Evolutionary conservation across 768 basidiomycete genomes (phyloP), one percentile per base, ranked within the genome.

Genomic region (Leucocoprinus birnbaumii): DNA sequence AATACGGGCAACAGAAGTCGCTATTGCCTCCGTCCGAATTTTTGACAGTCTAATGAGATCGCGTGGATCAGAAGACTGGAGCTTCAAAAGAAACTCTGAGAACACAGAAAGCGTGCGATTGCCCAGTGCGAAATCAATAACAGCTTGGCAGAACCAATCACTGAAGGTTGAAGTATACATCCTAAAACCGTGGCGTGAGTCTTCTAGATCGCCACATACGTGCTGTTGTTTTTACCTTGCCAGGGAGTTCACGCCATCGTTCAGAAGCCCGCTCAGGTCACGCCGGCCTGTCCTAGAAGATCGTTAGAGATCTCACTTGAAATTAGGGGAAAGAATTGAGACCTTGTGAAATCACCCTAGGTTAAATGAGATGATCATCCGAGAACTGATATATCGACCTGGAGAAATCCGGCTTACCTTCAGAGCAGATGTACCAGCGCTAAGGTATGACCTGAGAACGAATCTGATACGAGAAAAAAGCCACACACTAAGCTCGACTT

Each of bases 61-160:
- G 37, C 89, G 79, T 0, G 95, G 94, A 68, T 99, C 97, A n/a
- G 90, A 87, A 10, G 91, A 90, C 63, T 89, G 86, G 45, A 99
- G 75, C 61, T 86, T 94, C 55, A 89, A 78, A 51, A 97, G 73
- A 66, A 98, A 98, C 69, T 98, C 96, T 7, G 92, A 88, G 70
- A 99, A 98, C 3, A 98, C 93, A 40, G 86, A 79, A 8, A 86
- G 66, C 1, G 88, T 91, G 51, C 95, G 87, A 68, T 94, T 85
- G 24, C 94, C 95, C 48, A 95, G 84, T 77, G 89, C 84, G 63
- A 85, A 95, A 68, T 94, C 91, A 61, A 98, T 94, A 43, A 96
- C 93, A 0, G 95, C 94, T 72, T 99, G 97, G 55, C 82, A 86
- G 70, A 98, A 99, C 89, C 94, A 99, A 70, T 99, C 97, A 60